Base-by-base conservation (phyloP, 1,284 basidiomycete genomes). In the Trametes sp. region DNA sequence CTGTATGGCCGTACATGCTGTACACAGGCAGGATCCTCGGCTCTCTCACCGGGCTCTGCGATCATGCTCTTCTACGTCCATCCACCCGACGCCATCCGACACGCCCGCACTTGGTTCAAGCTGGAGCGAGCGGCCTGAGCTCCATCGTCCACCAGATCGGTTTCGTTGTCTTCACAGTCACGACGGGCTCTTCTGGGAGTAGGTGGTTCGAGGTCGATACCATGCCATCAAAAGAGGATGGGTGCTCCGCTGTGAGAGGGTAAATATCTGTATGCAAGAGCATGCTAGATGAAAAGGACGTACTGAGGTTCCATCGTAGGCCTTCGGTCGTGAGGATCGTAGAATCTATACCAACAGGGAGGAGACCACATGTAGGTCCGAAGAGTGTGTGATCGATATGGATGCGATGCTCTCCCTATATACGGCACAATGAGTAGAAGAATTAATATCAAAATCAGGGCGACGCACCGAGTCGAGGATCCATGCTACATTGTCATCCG, bases 201-300 rank as follows among this genome's bases (percentile, higher is more conserved):
- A 98, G 80, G 69, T 97, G 94, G 72, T 98, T 99, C 0, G 95
- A 97, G 0, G 96, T 97, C 0, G 96, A 98, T 0, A 99, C 77
- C 24, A 93, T 72, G 0, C 93, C 92, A 48, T 90, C 87, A 62
- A 98, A 92, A 0, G 88, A 92, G 0, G 94, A 96, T 59, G 81
- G 78, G 57, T 81, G 76, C 33, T 89, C 82, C 61, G 78, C 86
- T 89, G 69, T n/a, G 29, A 35, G 14, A 3, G 5, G 31, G 11
- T 28, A 19, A 19, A 48, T 29, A n/a, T 11, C 19, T n/a, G 19
- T 16, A 26, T 29, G 38, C 33, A 10, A 13, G 45, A 28, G 13
- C 7, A 14, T 4, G 24, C 13, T 16, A 24, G 6, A 11, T 5
- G 24, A 2, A 13, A 13, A 21, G 14, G 28, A 78, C 86, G 58